Evolutionary conservation across 257 asterid species (phyloP).

Genomic region (Nicotiana paniculata): DNA sequence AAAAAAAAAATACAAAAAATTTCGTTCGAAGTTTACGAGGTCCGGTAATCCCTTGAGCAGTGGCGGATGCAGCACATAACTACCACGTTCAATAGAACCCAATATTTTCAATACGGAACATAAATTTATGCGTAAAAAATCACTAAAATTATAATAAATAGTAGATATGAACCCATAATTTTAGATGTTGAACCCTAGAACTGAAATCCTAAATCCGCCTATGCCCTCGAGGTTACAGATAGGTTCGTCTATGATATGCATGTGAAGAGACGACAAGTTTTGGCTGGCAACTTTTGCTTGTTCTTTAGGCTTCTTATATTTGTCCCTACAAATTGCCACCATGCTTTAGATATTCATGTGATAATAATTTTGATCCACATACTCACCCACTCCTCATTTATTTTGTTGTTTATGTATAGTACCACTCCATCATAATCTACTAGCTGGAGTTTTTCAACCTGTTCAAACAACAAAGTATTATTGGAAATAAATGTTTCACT

Average conservation of each 20-base stretch:
- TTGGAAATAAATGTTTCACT: neutral
- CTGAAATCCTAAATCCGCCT: too few species aligned
- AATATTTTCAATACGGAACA: too few species aligned
- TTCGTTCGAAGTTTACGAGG: too few species aligned
- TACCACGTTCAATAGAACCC: too few species aligned
- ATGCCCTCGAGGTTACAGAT: too few species aligned
- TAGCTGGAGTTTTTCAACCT: neutral
- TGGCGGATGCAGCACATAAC: too few species aligned
- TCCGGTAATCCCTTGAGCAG: too few species aligned
- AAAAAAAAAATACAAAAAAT: too few species aligned
- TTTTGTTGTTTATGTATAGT: neutral
- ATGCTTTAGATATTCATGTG: neutral
- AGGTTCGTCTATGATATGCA: neutral
- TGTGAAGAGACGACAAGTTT: neutral
- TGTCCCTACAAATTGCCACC: constrained; percentile 1
- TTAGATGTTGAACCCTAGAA: too few species aligned
- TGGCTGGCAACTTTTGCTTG: neutral
- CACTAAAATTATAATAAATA: too few species aligned
- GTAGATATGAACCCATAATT: too few species aligned
- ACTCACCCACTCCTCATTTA: neutral
- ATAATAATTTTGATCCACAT: neutral
- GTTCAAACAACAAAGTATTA: neutral
- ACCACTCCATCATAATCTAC: neutral
- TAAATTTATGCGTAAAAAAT: too few species aligned
- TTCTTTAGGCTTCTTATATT: neutral